These are phyloP conservation scores for Dictyostelium firmibasis DNA, from an alignment of 78 protist genomes.

Conservation along the genomic window DNA sequence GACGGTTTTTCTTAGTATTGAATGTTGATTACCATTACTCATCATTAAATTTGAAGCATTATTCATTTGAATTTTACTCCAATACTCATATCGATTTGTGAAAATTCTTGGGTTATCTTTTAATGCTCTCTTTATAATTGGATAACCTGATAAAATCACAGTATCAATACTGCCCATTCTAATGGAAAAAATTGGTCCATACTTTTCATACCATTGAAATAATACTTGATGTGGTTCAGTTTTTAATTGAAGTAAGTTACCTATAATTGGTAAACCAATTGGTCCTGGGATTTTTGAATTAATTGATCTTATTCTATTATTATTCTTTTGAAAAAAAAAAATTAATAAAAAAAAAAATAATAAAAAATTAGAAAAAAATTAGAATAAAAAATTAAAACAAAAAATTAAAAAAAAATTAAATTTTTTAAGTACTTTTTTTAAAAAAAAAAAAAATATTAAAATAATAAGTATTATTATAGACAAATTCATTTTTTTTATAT, in stretches of 20 bases:
- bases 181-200: not conserved
- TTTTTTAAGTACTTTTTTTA: no score
- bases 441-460: no score
- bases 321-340: no score
- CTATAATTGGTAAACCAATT: not conserved
- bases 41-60: not conserved
- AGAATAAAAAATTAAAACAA: no score
- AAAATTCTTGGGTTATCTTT: not conserved
- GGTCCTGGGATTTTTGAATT: not conserved
- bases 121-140: not conserved
- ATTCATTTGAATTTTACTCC: not conserved
- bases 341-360: no score
- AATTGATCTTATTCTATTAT: no score
- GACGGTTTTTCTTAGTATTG: not conserved
- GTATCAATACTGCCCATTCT: not conserved
- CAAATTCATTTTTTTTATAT: no score
- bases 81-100: not conserved
- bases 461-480: no score
- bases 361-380: no score
- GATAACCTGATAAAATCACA: not conserved
- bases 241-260: constrained; percentile 12
- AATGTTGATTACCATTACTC: constrained; percentile 22
- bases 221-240: not conserved
- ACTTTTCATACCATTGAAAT: not conserved
- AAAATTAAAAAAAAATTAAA: no score